These are phyloP conservation scores for Termitomyces sp. DNA, from an alignment of 1,284 basidiomycete species.

Conservation along the genomic window DNA sequence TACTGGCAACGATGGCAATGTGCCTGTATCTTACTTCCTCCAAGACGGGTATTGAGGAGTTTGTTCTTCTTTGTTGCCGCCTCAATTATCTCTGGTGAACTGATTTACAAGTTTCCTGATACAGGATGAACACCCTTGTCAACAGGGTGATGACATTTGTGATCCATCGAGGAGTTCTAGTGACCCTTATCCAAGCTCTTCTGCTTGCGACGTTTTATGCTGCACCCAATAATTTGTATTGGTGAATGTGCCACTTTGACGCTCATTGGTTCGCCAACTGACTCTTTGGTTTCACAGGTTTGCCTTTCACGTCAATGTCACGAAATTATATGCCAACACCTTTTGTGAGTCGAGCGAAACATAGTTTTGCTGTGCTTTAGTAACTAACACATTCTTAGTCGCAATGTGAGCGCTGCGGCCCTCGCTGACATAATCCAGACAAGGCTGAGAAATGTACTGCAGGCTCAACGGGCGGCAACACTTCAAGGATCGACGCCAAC, in stretches of 20 bases:
- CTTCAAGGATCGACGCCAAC: conserved; percentile 9
- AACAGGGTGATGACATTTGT: conserved; percentile 23
- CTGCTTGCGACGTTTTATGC: conserved; percentile 24
- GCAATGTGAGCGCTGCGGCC: conserved; percentile 10
- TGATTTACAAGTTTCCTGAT: conserved; percentile 10
- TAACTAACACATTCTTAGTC: conserved; percentile 1
- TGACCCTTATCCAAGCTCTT: conserved; percentile 21
- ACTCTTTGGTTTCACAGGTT: conserved; percentile 16
- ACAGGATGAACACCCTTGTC: conserved; percentile 25
- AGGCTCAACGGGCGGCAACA: conserved; percentile 16
- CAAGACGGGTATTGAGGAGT: conserved; percentile 21
- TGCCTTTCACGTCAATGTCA: conserved; percentile 23
- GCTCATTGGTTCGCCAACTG: not conserved
- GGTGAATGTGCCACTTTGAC: conserved; percentile 10
- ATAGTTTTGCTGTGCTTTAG: too few relatives aligned
- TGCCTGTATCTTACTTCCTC: conserved; percentile 30
- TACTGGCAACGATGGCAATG: conserved; percentile 37
- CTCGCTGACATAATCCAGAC: not conserved
- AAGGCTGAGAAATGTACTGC: not conserved
- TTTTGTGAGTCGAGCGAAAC: conserved; percentile 18
- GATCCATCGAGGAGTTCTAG: conserved; percentile 21
- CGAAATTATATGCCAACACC: conserved; percentile 24
- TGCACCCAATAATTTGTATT: conserved; percentile 19
- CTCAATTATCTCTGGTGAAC: not conserved
- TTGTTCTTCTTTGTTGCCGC: conserved; percentile 7